Evolutionary conservation across 805 yeast genomes (phyloP), one percentile per base, ranked within the genome.

Genomic region (Yarrowia divulgata): DNA sequence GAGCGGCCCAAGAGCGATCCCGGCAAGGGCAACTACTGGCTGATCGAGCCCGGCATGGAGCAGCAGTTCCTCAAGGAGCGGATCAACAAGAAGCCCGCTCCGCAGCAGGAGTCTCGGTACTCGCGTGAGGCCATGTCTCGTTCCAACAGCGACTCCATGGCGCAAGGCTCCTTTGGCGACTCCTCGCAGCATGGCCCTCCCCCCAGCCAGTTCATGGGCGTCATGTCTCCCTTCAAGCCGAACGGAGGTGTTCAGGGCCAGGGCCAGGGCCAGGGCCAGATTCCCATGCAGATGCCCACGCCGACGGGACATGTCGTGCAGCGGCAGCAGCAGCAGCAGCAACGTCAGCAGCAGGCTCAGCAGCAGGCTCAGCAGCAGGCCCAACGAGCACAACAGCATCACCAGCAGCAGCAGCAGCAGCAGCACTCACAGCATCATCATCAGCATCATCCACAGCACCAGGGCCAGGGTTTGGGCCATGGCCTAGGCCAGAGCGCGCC

Each of bases 1-100:
- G 97, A 91, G 73, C 90, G 93, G 77, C 93, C 97, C 13, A 89
- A 90, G 73, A 75, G 74, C 50, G 83, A 80, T 52, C 83, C 84
- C 5, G 84, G 84, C 8, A 81, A 81, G 74, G 95, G 95, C 40
- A 97, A 93, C 80, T 94, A 89, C 78, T 94, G 99, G 99, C 87
- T 89, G 73, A 90, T 94, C 66, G 90, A 88, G 71, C 81, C 85
- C n/a, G 97, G 97, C 6, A 86, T 83, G 75, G 97, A 93, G 77
- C 85, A 86, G 73, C 90, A 88, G 76, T 94, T 94, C 74, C 83
- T 90, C 74, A 89, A 73, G 40, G 71, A 62, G 35, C 54, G 67
- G 10, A 69, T 63, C 23, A 43, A 48, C 46, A 71, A 50, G 48
- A 67, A 40, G 39, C 14, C 71, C 14, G 32, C 69, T 0, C 48